A percentile compares a stretch with the other conserved stretches of the same genome.
Conservation (phyloP, 1,284 basidiomycete genomes). For the Wallemia hederae region DNA sequence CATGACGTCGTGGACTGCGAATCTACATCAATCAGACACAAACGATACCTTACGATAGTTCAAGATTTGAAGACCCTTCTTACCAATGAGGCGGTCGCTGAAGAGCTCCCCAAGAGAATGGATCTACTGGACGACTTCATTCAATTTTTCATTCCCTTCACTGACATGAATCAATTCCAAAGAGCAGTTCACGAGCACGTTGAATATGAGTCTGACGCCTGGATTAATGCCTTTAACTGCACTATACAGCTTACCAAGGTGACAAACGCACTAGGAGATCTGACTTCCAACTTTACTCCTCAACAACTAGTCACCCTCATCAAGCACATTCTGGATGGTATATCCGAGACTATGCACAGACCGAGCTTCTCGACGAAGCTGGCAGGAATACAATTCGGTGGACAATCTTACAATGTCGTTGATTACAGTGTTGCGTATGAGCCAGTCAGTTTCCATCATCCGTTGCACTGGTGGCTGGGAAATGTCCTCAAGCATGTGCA, state of each 20-base stretch:
- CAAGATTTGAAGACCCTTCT: conserved; percentile 35
- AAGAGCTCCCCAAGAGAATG: conserved; percentile 34
- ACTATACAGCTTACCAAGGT: conserved; percentile 60
- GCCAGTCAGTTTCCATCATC: conserved; percentile 79
- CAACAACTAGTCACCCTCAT: conserved; percentile 38
- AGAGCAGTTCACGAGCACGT: conserved; percentile 54
- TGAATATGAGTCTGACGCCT: conserved; percentile 77
- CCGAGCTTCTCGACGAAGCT: neutral
- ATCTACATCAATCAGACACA: conserved; percentile 58
- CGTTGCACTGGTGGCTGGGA: conserved; percentile 67
- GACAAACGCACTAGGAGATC: conserved; percentile 62
- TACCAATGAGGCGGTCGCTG: conserved; percentile 40
- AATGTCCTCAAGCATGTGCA: conserved; percentile 63
- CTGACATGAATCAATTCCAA: conserved; percentile 64
- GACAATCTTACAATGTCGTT: conserved; percentile 29
- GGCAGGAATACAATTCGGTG: conserved; percentile 27
- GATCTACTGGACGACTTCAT: conserved; percentile 28
- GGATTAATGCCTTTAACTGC: conserved; percentile 78
- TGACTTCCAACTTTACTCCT: conserved; percentile 29
- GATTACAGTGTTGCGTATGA: conserved; percentile 50
- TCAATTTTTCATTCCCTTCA: conserved; percentile 52
- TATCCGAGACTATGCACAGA: conserved; percentile 20
- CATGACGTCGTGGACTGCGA: conserved; percentile 37
- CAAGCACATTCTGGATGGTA: conserved; percentile 35
- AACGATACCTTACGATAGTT: conserved; percentile 73